Evolutionary conservation across 345 rosid genomes (phyloP).

Genomic region (Mallotus nudiflorus): DNA sequence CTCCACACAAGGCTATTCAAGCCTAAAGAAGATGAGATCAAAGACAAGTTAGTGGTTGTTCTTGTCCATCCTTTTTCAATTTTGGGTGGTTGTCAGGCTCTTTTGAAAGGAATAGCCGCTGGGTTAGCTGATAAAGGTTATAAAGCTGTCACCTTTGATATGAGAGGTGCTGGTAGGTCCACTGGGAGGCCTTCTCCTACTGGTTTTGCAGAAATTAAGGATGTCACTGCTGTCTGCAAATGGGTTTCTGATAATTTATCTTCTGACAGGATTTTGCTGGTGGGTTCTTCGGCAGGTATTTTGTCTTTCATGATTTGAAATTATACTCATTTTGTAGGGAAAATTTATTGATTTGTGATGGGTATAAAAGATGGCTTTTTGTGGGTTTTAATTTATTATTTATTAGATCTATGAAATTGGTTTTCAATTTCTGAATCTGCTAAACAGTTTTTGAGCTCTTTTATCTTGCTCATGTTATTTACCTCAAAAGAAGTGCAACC

Average conservation of each 20-base stretch:
- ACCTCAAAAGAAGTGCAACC: neutral
- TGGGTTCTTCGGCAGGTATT: conserved; percentile 91
- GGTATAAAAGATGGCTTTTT: conserved; percentile 7
- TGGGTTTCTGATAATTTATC: conserved; percentile 58
- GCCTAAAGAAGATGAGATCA: conserved; percentile 38
- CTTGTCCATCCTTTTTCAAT: conserved; percentile 89
- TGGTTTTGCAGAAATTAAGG: conserved; percentile 80
- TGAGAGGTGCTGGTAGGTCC: conserved; percentile 88
- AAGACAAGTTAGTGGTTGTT: conserved; percentile 51
- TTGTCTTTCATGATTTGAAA: neutral
- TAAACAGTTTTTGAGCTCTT: neutral
- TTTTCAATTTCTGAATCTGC: conserved; percentile 4
- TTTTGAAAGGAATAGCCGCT: conserved; percentile 71
- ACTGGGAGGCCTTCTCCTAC: conserved; percentile 84
- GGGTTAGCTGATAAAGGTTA: conserved; percentile 61
- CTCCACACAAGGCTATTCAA: conserved; percentile 61
- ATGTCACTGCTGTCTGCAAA: conserved; percentile 76
- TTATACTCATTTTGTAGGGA: neutral
- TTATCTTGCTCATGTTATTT: neutral
- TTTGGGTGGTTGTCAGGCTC: conserved; percentile 78
- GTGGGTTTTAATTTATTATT: conserved; percentile 1
- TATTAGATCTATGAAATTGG: conserved; percentile 37
- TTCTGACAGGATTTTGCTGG: conserved; percentile 65
- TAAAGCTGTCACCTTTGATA: conserved; percentile 78
- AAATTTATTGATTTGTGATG: conserved; percentile 5